Evolutionary conservation across 1,284 basidiomycete species (phyloP).

Genomic region (Tremellales sp.): DNA sequence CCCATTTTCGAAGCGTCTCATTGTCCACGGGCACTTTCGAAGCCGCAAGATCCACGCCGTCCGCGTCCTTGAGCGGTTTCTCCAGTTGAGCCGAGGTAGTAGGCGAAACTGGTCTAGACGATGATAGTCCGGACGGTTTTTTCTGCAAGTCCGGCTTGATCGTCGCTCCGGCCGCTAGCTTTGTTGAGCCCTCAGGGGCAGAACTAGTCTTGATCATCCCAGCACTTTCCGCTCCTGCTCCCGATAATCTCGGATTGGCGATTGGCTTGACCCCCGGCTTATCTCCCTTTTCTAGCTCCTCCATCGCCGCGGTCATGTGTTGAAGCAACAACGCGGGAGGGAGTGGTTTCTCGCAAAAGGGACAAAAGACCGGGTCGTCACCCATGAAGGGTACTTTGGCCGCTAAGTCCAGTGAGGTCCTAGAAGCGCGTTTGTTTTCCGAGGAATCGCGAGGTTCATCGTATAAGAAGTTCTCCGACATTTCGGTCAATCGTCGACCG

Average conservation of each 20-base stretch:
- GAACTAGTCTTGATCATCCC: not conserved
- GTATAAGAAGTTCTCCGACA: constrained; percentile 23
- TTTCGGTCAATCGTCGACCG: constrained; percentile 26
- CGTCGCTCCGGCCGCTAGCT: not conserved
- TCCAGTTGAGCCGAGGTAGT: constrained; percentile 16
- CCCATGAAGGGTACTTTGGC: constrained; percentile 25
- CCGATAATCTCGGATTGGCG: no score
- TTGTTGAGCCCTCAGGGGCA: not conserved
- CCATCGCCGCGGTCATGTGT: not conserved
- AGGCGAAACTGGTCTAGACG: no score
- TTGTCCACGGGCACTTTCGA: constrained; percentile 19
- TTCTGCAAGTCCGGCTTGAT: not conserved
- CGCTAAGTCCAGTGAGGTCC: not conserved
- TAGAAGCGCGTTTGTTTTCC: not conserved
- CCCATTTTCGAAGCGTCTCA: constrained; percentile 14
- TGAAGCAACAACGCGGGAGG: constrained; percentile 25
- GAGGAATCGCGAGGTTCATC: not conserved
- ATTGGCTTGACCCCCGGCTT: not conserved
- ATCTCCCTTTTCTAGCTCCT: not conserved
- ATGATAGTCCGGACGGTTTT: no score
- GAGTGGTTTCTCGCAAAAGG: constrained; percentile 38
- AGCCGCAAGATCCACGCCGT: constrained; percentile 26
- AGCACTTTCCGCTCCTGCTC: not conserved
- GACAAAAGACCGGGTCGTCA: constrained; percentile 39
- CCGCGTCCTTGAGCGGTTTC: constrained; percentile 22